Conservation (phyloP, 805 yeast genomes). For the Pichia heedii region DNA sequence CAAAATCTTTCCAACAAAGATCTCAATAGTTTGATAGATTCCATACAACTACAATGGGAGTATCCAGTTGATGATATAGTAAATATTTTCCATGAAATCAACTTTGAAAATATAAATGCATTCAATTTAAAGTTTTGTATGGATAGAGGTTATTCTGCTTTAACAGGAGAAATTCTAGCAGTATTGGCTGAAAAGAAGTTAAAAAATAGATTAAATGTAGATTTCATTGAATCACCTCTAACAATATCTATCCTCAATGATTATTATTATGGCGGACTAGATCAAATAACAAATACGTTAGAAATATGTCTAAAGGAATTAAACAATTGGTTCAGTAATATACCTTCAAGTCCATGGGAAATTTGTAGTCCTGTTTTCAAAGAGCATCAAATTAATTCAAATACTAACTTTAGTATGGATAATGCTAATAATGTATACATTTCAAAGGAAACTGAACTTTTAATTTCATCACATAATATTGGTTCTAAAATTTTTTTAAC, state of each 20-base stretch:
- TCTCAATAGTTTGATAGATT: conserved; percentile 10
- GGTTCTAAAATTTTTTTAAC: conserved; percentile 10
- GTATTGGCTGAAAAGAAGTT: conserved; percentile 9
- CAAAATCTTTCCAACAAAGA: conserved; percentile 16
- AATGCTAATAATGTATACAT: too few relatives aligned
- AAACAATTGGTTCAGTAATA: conserved; percentile 33
- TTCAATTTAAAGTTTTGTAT: conserved; percentile 40
- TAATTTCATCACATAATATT: too few relatives aligned
- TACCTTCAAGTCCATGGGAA: too few relatives aligned
- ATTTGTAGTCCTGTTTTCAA: conserved; percentile 9
- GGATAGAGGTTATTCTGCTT: conserved; percentile 44
- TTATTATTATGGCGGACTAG: conserved; percentile 45
- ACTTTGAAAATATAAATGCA: conserved; percentile 25
- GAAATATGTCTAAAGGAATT: conserved; percentile 31
- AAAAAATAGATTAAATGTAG: conserved; percentile 6
- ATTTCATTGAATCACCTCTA: conserved; percentile 32
- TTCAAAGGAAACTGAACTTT: too few relatives aligned
- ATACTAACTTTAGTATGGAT: too few relatives aligned
- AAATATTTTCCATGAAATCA: conserved; percentile 30
- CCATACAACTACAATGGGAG: conserved; percentile 30
- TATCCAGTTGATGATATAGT: conserved; percentile 37
- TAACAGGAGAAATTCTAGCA: conserved; percentile 35
- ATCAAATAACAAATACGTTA: conserved; percentile 35
- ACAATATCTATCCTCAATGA: conserved; percentile 34
- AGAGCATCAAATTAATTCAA: not conserved